Evolutionary conservation across 495 filamentous ascomycete genomes (phyloP).

Genomic region (Sabuloglossum arenarium): DNA sequence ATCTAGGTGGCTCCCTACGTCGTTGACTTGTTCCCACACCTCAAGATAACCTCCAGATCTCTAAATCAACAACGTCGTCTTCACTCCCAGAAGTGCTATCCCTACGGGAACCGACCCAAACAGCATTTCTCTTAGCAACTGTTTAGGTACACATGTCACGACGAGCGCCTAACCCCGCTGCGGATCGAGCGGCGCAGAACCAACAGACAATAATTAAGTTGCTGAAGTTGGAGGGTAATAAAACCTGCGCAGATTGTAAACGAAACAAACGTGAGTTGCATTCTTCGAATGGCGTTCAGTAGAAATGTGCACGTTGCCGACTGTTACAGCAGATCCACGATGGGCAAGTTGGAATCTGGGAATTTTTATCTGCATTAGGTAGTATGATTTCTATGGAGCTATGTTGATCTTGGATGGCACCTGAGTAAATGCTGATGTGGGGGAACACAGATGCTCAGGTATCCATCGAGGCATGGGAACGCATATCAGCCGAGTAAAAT

Average conservation of each 20-base stretch:
- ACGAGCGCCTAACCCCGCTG: constrained; percentile 51
- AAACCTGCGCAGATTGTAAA: constrained; percentile 96
- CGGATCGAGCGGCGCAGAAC: constrained; percentile 76
- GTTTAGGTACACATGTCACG: constrained; percentile 50
- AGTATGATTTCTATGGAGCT: constrained; percentile 3
- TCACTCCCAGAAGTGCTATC: background rate
- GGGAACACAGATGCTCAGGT: constrained; percentile 48
- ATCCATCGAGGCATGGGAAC: constrained; percentile 98
- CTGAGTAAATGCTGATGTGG: background rate
- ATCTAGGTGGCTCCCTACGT: too few relatives aligned
- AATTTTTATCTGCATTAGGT: constrained; percentile 89
- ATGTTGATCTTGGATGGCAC: background rate
- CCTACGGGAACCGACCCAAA: background rate
- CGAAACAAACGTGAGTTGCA: constrained; percentile 74
- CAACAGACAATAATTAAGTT: constrained; percentile 76
- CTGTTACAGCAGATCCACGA: constrained; percentile 51
- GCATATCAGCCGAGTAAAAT: constrained; percentile 94
- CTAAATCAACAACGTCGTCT: background rate
- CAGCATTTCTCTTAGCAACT: background rate
- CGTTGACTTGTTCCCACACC: too few relatives aligned
- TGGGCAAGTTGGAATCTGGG: constrained; percentile 98
- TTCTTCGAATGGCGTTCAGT: too few relatives aligned
- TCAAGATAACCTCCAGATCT: background rate
- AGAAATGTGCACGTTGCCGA: background rate
- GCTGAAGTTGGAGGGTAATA: constrained; percentile 82